Evolutionary conservation across 441 rosid genomes (phyloP).

Genomic region (Eruca vesicaria): DNA sequence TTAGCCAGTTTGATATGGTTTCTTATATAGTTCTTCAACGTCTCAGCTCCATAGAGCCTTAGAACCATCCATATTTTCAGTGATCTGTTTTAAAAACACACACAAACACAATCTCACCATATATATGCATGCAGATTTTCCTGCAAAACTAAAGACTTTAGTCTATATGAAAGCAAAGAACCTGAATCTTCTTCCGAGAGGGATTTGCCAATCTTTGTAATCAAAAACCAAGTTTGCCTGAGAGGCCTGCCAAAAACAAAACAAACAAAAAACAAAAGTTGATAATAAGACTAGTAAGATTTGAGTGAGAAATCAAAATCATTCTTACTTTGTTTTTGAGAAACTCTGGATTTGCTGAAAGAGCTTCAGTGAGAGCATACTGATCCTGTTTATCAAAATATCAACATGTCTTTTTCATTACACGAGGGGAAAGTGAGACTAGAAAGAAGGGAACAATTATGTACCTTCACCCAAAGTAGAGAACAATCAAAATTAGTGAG

Average conservation of each 20-base stretch:
- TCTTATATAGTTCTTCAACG: conserved; percentile 67
- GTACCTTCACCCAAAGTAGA: conserved; percentile 87
- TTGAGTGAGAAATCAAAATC: not conserved
- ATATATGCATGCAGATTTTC: not conserved
- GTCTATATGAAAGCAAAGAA: too few species aligned
- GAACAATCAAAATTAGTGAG: conserved; percentile 89
- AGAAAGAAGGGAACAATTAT: not conserved
- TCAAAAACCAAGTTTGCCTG: conserved; percentile 81
- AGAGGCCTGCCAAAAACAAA: conserved; percentile 52
- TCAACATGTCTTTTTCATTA: not conserved
- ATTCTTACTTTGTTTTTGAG: conserved; percentile 40
- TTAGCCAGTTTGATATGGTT: conserved; percentile 75
- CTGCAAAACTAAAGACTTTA: not conserved
- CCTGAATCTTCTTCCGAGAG: conserved; percentile 96
- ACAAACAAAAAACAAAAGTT: not conserved
- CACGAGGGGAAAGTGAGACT: not conserved
- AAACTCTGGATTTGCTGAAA: conserved; percentile 62
- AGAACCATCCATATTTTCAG: conserved; percentile 47
- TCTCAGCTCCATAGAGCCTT: conserved; percentile 73
- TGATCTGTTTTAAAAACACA: conserved; percentile 49
- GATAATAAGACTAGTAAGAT: not conserved
- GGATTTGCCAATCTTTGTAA: conserved; percentile 95
- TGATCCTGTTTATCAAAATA: conserved; percentile 53
- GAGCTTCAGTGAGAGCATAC: conserved; percentile 66
- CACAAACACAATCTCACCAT: not conserved